Evolutionary conservation across 2,329 filamentous ascomycete species (phyloP), one percentile per base, ranked within the genome.

Genomic region (Colletotrichum siamense): DNA sequence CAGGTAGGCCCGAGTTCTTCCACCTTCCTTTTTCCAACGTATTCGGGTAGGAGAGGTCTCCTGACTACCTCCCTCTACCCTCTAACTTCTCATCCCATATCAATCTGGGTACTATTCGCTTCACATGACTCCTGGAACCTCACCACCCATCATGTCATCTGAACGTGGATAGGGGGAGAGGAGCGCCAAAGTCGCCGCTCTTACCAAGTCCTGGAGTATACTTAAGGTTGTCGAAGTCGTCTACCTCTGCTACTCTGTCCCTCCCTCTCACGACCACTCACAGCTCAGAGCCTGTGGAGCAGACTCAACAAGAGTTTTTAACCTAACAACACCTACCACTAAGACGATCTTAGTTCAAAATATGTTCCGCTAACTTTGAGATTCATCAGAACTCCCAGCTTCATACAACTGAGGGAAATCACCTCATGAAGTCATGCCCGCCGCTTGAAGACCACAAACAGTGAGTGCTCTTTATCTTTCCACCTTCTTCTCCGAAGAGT

Each of bases 41-140:
- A 1, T 12, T 3, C 18, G 5, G 39, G 18, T 7, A n/a, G 18
- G 39, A 1, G 18, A 44, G 3, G 39, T 16, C 15, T 39, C 15
- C 15, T 8, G 6, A 39, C 15, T 16, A 18, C 24, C 24, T 24
- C 6, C 34, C 7, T 16, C 36, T 16, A 30, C 30, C 30, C 30
- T 30, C 9, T 30, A 13, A 13, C 34, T n/a, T 49, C 10, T 49
- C 44, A 49, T 49, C 44, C 44, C 44, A 49, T 49, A 7, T 22
- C 1, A 49, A 49, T 7, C 18, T 22, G 0, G 44, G 10, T 22
- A 0, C 9, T 6, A 0, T 1, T 0, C n/a, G 0, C 44, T 49
- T 1, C 44, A 49, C 44, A 0, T 49, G 44, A 49, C 44, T 22
- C 0, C 18, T 0, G 0, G 6, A 4, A n/a, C 18, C n/a, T 22